These are phyloP conservation scores for Sporodiniella umbellata DNA, from an alignment of 371 early-diverging fungal genomes.

Conservation along the genomic window DNA sequence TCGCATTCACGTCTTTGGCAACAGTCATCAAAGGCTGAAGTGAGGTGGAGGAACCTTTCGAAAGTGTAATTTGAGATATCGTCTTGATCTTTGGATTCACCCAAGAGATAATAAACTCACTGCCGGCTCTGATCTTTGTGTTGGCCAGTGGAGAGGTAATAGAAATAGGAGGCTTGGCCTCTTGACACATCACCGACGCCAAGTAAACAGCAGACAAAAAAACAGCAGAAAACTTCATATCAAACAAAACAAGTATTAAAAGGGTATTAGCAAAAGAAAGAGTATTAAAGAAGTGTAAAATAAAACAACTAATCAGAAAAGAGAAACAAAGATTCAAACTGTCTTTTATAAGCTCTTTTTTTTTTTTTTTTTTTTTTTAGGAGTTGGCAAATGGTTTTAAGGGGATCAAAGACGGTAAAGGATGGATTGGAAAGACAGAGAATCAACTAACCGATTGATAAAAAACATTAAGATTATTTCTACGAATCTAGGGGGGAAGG, in stretches of 20 bases:
- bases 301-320: no score
- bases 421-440: no score
- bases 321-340: no score
- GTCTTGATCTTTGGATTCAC: conserved; percentile 19
- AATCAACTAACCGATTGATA: no score
- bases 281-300: background rate
- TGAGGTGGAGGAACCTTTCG: conserved; percentile 28
- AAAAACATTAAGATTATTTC: no score
- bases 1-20: conserved; percentile 28
- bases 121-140: conserved; percentile 22
- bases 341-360: no score
- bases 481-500: no score
- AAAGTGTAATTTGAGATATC: conserved; percentile 30
- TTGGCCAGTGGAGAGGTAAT: conserved; percentile 36
- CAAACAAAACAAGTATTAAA: background rate
- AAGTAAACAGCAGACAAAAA: conserved; percentile 20
- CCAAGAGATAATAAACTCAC: conserved; percentile 31
- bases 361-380: no score
- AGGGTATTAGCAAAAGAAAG: background rate
- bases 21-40: conserved; percentile 25
- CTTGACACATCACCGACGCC: no score
- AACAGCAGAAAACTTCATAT: conserved; percentile 20
- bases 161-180: conserved; percentile 21
- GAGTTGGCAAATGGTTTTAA: no score
- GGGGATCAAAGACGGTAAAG: no score